phyloP scores from a whole-genome alignment of 2,329 filamentous ascomycete genomes.

The Colletotrichum chlorophyti region DNA sequence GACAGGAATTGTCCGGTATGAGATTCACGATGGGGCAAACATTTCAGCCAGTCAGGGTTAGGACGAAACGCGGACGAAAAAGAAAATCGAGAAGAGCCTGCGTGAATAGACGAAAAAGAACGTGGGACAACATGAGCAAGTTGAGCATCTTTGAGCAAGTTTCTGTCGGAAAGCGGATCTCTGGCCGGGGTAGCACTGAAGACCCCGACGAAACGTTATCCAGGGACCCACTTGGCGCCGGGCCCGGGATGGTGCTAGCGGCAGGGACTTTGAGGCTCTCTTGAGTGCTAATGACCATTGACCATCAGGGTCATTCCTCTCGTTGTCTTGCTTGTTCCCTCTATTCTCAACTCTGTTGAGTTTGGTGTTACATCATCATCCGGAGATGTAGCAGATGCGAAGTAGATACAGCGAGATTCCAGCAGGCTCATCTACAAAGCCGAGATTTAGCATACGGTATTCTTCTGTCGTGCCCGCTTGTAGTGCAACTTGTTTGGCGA shows the following conservation, averaged over 20 bases:
- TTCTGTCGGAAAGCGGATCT: slow-evolving; percentile 31
- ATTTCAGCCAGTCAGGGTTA: too few relatives aligned
- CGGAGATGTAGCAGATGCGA: too few relatives aligned
- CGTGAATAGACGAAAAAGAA: background rate
- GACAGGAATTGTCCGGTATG: background rate
- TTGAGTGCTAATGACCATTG: too few relatives aligned
- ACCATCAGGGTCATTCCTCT: background rate
- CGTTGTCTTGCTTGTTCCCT: background rate
- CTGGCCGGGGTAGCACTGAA: background rate
- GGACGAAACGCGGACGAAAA: background rate
- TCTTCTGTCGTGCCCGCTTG: too few relatives aligned
- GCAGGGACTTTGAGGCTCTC: slow-evolving; percentile 5
- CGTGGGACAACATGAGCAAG: slow-evolving; percentile 6
- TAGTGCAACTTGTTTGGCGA: too few relatives aligned
- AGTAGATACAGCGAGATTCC: too few relatives aligned
- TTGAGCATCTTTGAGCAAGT: slow-evolving; percentile 48
- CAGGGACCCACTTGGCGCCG: background rate
- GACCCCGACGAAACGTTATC: background rate
- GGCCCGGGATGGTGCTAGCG: background rate
- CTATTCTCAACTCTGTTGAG: background rate
- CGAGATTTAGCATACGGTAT: too few relatives aligned
- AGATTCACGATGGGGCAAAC: background rate
- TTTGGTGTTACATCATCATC: background rate
- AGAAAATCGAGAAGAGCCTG: background rate
- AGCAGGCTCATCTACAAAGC: too few relatives aligned